Evolutionary conservation across 805 yeast genomes (phyloP), one percentile per base, ranked within the genome.

Genomic region (Candida endomychidarum): DNA sequence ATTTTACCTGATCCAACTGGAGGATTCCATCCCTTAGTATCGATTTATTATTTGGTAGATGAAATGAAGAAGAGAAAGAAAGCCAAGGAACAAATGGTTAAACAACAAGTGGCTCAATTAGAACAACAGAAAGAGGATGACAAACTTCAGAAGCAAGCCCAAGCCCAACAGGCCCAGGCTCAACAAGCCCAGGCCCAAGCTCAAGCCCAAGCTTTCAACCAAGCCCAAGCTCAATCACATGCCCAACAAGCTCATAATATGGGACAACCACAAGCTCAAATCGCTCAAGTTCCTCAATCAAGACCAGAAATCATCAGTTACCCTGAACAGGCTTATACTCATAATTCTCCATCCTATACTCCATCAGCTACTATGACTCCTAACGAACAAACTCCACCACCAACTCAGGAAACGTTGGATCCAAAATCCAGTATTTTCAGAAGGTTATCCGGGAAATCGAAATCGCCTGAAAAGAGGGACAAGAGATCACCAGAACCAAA

Each of bases 11-110:
- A 88, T 60, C 97, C 98, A 11, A 86, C 96, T 0, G 72, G 76
- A 39, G 91, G 90, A 1, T 90, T 77, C 60, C 95, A 90, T 62
- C 98, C 99, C 0, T 70, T 90, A 47, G 65, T 91, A 9, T 87
- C 96, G 5, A 83, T 91, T 26, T 93, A 93, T 58, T 83, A 78
- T 55, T 72, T 93, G 48, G 96, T 89, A 12, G 82, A 79, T 38
- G 99, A 93, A 63, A 86, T 87, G 83, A 57, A 74, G 47, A 80
- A 76, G 54, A 75, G 96, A 41, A 83, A 81, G 63, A 67, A 64
- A 49, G 78, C 81, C 5, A 81, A 83, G 61, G 78, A 74, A 38
- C 75, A 70, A 47, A 67, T 72, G 2, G 52, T 60, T 38, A 67
- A 45, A 51, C 56, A 57, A 24, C 64, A 56, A 40, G 34, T 54